These are phyloP conservation scores for Microcera coccophila DNA, from an alignment of 2,329 filamentous ascomycete genomes.

Conservation along the genomic window DNA sequence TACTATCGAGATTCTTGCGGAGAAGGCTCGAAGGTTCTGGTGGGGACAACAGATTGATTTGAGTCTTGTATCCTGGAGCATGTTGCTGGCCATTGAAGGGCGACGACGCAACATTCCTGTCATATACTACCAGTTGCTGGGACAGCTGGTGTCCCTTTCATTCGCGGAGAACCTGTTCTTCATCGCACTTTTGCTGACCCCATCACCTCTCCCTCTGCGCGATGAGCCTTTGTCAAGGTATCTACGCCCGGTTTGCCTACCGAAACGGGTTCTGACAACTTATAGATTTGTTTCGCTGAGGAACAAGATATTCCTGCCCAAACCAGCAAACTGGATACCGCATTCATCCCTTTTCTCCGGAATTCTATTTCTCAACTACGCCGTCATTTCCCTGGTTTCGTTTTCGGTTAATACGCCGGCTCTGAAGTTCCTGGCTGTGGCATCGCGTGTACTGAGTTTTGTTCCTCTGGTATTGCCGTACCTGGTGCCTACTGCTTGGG, in stretches of 20 bases:
- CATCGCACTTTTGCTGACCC: constrained; percentile 54
- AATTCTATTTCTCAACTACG: constrained; percentile 34
- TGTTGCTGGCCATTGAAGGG: constrained; percentile 57
- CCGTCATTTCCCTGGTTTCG: constrained; percentile 36
- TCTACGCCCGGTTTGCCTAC: constrained; percentile 6
- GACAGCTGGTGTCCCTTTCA: constrained; percentile 56
- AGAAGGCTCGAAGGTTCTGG: constrained; percentile 54
- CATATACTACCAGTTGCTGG: constrained; percentile 55
- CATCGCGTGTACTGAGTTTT: constrained; percentile 40
- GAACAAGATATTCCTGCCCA: constrained; percentile 34
- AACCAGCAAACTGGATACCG: constrained; percentile 44
- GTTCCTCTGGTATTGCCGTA: constrained; percentile 44
- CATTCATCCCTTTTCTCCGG: constrained; percentile 34
- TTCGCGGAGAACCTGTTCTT: constrained; percentile 63
- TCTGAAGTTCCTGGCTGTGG: constrained; percentile 34
- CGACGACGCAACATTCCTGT: constrained; percentile 53
- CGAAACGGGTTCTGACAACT: constrained; percentile 4
- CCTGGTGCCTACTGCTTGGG: constrained; percentile 48
- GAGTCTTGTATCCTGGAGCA: constrained; percentile 50
- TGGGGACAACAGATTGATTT: constrained; percentile 60
- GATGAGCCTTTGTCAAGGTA: constrained; percentile 31
- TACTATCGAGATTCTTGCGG: constrained; percentile 51
- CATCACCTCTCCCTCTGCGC: constrained; percentile 40
- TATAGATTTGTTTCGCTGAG: constrained; percentile 25
- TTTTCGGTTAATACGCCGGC: constrained; percentile 38